Conservation (phyloP, 2,329 filamentous ascomycete genomes). For the Phyllosticta citribraziliensis region DNA sequence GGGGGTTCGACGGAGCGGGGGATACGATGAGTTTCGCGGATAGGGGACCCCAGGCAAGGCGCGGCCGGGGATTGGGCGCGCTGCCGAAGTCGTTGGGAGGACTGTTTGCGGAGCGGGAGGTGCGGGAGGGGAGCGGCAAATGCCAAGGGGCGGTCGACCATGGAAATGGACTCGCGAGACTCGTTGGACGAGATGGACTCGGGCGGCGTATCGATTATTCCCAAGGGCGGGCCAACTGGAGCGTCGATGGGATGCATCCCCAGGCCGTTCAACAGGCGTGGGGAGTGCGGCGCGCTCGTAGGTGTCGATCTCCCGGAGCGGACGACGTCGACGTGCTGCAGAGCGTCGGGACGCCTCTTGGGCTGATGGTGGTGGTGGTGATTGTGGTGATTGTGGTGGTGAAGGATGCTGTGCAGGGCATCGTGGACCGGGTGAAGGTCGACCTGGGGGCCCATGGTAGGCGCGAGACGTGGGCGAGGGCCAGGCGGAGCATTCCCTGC, state of each 20-base stretch:
- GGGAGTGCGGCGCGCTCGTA: constrained; percentile 8
- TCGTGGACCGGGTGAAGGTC: background rate
- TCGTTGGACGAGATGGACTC: constrained; percentile 4
- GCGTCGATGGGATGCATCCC: constrained; percentile 8
- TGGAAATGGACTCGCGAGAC: constrained; percentile 3
- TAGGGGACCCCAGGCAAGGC: constrained; percentile 4
- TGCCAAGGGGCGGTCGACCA: constrained; percentile 5
- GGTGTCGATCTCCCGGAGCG: background rate
- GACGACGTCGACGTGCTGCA: background rate
- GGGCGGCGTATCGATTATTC: background rate
- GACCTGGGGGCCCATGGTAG: background rate
- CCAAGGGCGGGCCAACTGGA: constrained; percentile 4
- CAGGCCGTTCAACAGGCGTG: constrained; percentile 7
- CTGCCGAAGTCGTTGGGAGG: constrained; percentile 20
- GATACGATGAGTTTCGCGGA: constrained; percentile 6
- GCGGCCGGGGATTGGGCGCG: constrained; percentile 7
- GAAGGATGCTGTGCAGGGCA: constrained; percentile 1
- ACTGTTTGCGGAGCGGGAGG: constrained; percentile 27
- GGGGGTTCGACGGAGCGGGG: constrained; percentile 12
- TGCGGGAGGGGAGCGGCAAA: constrained; percentile 21
- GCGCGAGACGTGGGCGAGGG: background rate
- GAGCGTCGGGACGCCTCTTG: constrained; percentile 5
- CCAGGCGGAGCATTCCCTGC: background rate
- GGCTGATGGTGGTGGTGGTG: constrained; percentile 3
- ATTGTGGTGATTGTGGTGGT: constrained; percentile 8